Percentiles rank a stretch among this genome's conserved stretches.
Evolutionary conservation across 116 monocot genomes (phyloP).

Genomic region (Cymodocea nodosa): DNA sequence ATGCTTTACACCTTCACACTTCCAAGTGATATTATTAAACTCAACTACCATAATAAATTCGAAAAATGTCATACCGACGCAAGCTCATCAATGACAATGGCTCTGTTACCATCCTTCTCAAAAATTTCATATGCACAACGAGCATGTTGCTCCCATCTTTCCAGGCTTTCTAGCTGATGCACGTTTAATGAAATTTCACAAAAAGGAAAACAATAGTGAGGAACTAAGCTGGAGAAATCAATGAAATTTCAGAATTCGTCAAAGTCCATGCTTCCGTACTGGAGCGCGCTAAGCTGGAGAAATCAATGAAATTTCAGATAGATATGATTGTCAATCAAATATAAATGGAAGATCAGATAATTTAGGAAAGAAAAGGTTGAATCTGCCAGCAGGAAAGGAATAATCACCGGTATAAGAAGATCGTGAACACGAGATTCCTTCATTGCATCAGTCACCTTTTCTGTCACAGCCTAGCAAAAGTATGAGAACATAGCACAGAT

Average conservation of each 20-base stretch:
- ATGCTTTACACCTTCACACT: neutral
- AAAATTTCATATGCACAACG: conserved; percentile 64
- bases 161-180: conserved; percentile 55
- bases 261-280: conserved; percentile 53
- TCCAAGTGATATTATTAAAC: neutral
- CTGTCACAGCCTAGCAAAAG: conserved; percentile 49
- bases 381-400: neutral
- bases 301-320: neutral
- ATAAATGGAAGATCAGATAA: neutral
- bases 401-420: conserved; percentile 50
- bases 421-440: conserved; percentile 86
- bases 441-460: conserved; percentile 73
- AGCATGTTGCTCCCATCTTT: conserved; percentile 68
- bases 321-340: neutral
- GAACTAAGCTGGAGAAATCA: too few species aligned
- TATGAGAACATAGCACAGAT: neutral
- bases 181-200: conserved; percentile 52
- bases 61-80: conserved; percentile 37
- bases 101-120: conserved; percentile 62
- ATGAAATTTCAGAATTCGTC: conserved; percentile 74
- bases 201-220: too few species aligned
- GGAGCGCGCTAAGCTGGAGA: conserved; percentile 50
- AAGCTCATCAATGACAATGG: conserved; percentile 71
- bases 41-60: neutral
- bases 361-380: neutral